Evolutionary conservation across 345 rosid genomes (phyloP).

Genomic region (Excoecaria agallocha): DNA sequence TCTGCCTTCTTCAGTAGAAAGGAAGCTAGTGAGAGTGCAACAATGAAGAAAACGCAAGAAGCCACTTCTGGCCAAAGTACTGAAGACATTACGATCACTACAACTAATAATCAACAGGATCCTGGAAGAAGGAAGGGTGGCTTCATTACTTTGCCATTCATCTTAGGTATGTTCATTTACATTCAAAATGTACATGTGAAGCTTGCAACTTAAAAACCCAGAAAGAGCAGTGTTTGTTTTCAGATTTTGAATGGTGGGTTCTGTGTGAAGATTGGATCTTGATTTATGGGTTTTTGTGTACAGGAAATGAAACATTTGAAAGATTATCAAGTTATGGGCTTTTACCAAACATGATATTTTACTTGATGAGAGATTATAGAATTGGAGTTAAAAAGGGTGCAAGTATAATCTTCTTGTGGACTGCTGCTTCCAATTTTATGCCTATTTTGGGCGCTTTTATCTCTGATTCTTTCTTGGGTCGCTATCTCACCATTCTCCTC

Average conservation of each 20-base stretch:
- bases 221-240: background rate
- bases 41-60: slow-evolving; percentile 41
- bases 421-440: slow-evolving; percentile 52
- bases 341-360: slow-evolving; percentile 59
- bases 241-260: background rate
- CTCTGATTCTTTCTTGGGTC: slow-evolving; percentile 70
- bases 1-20: slow-evolving; percentile 8
- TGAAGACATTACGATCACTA: slow-evolving; percentile 8
- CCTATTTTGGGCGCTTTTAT: slow-evolving; percentile 60
- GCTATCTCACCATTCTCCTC: slow-evolving; percentile 49
- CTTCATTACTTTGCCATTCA: slow-evolving; percentile 49
- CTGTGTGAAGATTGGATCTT: slow-evolving; percentile 1
- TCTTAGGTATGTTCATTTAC: slow-evolving; percentile 42
- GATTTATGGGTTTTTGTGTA: background rate
- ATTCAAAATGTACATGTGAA: slow-evolving; percentile 23
- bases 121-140: slow-evolving; percentile 38
- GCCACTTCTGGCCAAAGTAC: slow-evolving; percentile 22
- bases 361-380: slow-evolving; percentile 47
- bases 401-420: slow-evolving; percentile 54
- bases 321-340: slow-evolving; percentile 57
- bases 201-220: background rate
- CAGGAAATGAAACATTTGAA: slow-evolving; percentile 69
- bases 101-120: slow-evolving; percentile 14
- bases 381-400: slow-evolving; percentile 45
- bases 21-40: slow-evolving; percentile 15